Conservation (phyloP, 2,329 filamentous ascomycete species). For the Didymella keratinophila region DNA sequence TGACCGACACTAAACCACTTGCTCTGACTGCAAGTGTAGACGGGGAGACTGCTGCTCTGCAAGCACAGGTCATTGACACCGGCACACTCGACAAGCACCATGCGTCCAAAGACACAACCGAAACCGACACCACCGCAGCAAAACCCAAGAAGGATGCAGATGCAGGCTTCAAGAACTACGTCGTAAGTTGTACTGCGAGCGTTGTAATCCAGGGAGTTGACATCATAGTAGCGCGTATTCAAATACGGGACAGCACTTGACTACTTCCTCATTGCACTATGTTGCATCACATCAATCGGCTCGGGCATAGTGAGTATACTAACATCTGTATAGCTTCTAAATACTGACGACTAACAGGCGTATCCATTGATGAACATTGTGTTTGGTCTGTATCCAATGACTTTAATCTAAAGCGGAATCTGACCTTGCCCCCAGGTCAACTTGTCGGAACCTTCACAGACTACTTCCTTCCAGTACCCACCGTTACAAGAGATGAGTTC, state of each 20-base stretch:
- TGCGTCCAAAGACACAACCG: conserved; percentile 6
- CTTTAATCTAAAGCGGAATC: conserved; percentile 42
- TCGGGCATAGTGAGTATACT: conserved; percentile 35
- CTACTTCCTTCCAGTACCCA: conserved; percentile 60
- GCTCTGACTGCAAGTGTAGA: conserved; percentile 11
- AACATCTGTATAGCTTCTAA: background rate
- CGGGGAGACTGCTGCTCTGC: conserved; percentile 24
- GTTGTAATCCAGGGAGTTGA: conserved; percentile 7
- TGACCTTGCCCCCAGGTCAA: conserved; percentile 34
- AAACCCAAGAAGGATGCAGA: conserved; percentile 15
- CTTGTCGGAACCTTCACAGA: conserved; percentile 63
- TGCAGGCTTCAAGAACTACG: conserved; percentile 42
- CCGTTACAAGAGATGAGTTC: conserved; percentile 58
- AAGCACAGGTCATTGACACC: conserved; percentile 21
- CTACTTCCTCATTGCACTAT: conserved; percentile 37
- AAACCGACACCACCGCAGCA: background rate
- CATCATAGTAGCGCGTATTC: conserved; percentile 41
- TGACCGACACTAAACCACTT: conserved; percentile 3
- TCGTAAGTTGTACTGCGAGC: conserved; percentile 31
- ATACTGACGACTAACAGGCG: conserved; percentile 13
- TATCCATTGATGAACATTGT: conserved; percentile 67
- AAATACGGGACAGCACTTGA: conserved; percentile 46
- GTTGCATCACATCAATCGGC: conserved; percentile 43
- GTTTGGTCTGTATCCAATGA: conserved; percentile 63
- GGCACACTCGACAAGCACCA: conserved; percentile 17